Evolutionary conservation across 2,329 filamentous ascomycete genomes (phyloP).

Genomic region (Basipetospora sp.): DNA sequence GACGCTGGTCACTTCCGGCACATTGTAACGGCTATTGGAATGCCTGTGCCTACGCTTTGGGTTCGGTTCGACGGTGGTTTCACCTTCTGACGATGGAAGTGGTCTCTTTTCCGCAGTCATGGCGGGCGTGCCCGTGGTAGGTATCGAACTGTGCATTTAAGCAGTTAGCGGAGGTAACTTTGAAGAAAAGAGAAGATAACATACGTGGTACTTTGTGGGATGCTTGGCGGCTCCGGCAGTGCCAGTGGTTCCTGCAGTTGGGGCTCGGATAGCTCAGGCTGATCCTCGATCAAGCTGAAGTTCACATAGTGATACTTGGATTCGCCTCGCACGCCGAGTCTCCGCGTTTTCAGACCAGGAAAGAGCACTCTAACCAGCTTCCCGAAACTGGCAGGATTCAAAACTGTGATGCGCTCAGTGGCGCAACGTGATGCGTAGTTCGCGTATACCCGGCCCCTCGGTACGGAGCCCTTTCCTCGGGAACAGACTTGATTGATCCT

Average conservation of each 20-base stretch:
- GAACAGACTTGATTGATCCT: conserved; percentile 64
- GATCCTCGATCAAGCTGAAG: conserved; percentile 45
- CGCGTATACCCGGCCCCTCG: conserved; percentile 83
- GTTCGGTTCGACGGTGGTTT: not conserved
- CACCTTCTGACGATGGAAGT: not conserved
- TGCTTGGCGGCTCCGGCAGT: conserved; percentile 32
- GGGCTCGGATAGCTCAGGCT: conserved; percentile 31
- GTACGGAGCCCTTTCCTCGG: conserved; percentile 70
- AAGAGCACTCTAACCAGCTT: conserved; percentile 95
- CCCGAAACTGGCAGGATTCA: conserved; percentile 94
- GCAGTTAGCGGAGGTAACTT: not conserved
- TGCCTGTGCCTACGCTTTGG: not conserved
- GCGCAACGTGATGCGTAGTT: conserved; percentile 89
- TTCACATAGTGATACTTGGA: conserved; percentile 95
- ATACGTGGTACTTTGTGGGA: conserved; percentile 37
- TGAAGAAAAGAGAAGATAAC: conserved; percentile 9
- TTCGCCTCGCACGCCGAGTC: conserved; percentile 83
- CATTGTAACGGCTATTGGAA: conserved; percentile 33
- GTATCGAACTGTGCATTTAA: not conserved
- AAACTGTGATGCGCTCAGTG: conserved; percentile 79
- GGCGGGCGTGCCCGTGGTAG: not conserved
- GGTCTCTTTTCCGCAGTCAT: not conserved
- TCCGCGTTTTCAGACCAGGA: conserved; percentile 80
- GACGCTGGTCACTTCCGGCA: conserved; percentile 39
- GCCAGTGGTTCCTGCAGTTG: conserved; percentile 31